Evolutionary conservation across 805 yeast genomes (phyloP).

Genomic region (Metschnikowia aberdeeniae): DNA sequence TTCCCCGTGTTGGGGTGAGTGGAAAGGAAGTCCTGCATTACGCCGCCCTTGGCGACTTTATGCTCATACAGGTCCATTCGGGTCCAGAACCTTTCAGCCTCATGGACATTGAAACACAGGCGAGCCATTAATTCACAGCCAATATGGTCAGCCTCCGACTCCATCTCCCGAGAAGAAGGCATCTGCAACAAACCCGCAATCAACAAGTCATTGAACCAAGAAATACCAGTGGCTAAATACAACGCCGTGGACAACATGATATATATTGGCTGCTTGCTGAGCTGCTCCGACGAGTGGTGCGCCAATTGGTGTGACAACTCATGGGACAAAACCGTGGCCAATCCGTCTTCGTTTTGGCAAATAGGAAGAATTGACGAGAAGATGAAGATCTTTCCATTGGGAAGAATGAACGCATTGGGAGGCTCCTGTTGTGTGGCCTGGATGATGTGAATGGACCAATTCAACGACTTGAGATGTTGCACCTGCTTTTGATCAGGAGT

Average conservation of each 20-base stretch:
- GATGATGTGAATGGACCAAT: slow-evolving; percentile 78
- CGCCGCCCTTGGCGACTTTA: slow-evolving; percentile 10
- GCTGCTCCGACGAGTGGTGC: slow-evolving; percentile 80
- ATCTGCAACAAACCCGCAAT: slow-evolving; percentile 57
- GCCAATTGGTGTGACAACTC: slow-evolving; percentile 94
- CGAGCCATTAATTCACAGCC: slow-evolving; percentile 89
- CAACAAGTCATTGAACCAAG: slow-evolving; percentile 46
- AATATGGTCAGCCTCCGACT: slow-evolving; percentile 91
- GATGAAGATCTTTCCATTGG: slow-evolving; percentile 94
- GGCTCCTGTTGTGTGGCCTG: slow-evolving; percentile 55
- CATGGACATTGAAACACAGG: slow-evolving; percentile 80
- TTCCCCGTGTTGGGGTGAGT: slow-evolving; percentile 87
- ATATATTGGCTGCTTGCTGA: slow-evolving; percentile 74
- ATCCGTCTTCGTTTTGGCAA: slow-evolving; percentile 78
- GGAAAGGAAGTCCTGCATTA: slow-evolving; percentile 61
- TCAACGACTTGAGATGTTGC: slow-evolving; percentile 34
- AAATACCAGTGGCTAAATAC: slow-evolving; percentile 59
- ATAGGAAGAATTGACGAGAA: slow-evolving; percentile 74
- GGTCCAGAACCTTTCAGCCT: slow-evolving; percentile 75
- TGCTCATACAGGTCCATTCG: slow-evolving; percentile 56
- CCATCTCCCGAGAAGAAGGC: slow-evolving; percentile 93
- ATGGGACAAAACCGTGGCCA: slow-evolving; percentile 93
- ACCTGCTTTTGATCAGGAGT: slow-evolving; percentile 30
- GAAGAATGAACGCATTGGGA: slow-evolving; percentile 95
- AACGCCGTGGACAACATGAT: slow-evolving; percentile 48